phyloP scores from a whole-genome alignment of 176 grass and related monocot species.

The Aegilops speltoides region DNA sequence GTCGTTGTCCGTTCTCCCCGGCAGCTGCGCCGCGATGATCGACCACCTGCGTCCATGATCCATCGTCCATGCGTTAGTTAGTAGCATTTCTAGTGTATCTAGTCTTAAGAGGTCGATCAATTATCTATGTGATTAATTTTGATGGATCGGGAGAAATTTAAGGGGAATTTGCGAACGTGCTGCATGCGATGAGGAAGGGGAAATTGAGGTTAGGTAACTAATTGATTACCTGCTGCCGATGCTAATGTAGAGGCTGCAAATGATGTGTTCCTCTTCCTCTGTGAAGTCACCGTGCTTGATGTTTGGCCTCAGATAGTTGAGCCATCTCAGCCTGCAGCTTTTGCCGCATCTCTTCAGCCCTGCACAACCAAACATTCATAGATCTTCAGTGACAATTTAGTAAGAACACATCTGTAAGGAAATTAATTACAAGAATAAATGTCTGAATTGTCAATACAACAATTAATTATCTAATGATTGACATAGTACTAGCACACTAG shows the following conservation, averaged over 20 bases:
- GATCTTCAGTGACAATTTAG: slow-evolving; percentile 4
- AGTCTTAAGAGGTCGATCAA: neutral
- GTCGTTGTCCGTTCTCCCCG: slow-evolving; percentile 93
- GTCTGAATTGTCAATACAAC: neutral
- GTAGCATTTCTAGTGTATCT: neutral
- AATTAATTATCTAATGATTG: neutral
- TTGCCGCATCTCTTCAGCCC: slow-evolving; percentile 93
- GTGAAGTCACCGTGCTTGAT: slow-evolving; percentile 94
- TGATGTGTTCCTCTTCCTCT: slow-evolving; percentile 89
- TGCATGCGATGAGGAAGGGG: neutral
- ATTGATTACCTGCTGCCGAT: slow-evolving; percentile 85
- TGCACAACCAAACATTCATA: slow-evolving; percentile 25
- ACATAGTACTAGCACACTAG: neutral
- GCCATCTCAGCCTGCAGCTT: slow-evolving; percentile 94
- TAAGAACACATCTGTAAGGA: neutral
- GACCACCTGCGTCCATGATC: slow-evolving; percentile 63
- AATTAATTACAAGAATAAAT: neutral
- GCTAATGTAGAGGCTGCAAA: slow-evolving; percentile 93
- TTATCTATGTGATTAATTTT: neutral
- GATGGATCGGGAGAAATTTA: neutral
- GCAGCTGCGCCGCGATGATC: slow-evolving; percentile 95
- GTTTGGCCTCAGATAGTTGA: slow-evolving; percentile 97
- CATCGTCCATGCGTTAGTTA: neutral
- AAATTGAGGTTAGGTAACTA: neutral
- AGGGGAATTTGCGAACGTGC: neutral